Percentiles rank a stretch among this genome's conserved stretches.
These are phyloP conservation scores for Ligustrum vulgare DNA, from an alignment of 257 asterid species.

Conservation along the genomic window DNA sequence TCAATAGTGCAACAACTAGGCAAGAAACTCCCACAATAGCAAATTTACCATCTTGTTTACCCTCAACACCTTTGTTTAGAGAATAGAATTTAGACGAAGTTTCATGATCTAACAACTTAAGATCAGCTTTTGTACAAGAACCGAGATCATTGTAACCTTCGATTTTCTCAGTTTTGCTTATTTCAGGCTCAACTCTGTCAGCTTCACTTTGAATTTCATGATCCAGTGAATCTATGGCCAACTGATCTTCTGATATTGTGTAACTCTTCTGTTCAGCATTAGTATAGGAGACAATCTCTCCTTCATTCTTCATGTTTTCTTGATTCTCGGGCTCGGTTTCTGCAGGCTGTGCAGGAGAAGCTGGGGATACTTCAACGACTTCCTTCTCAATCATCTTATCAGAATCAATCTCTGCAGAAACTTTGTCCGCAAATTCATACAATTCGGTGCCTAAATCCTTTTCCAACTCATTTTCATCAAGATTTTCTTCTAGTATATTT, in stretches of 20 bases:
- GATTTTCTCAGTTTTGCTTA: constrained; percentile 7
- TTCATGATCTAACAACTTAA: constrained; percentile 19
- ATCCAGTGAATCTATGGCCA: constrained; percentile 14
- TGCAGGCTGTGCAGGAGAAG: constrained; percentile 6
- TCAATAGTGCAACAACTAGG: constrained; percentile 33
- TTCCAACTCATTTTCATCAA: constrained; percentile 19
- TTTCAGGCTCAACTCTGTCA: constrained; percentile 20
- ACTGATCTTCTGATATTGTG: constrained; percentile 11
- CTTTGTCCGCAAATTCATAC: constrained; percentile 27
- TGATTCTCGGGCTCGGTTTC: constrained; percentile 24
- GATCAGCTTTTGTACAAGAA: constrained; percentile 20
- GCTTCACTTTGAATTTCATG: constrained; percentile 26
- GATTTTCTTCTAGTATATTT: constrained; percentile 14
- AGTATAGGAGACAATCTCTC: constrained; percentile 13
- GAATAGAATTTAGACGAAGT: constrained; percentile 15
- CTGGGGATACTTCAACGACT: constrained; percentile 22
- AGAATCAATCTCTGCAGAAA: constrained; percentile 18
- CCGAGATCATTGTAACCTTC: not conserved
- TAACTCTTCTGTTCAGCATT: not conserved
- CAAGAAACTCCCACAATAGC: constrained; percentile 27
- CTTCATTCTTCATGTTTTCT: constrained; percentile 19
- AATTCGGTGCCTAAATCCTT: constrained; percentile 30
- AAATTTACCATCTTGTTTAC: constrained; percentile 12
- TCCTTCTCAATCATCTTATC: constrained; percentile 33
- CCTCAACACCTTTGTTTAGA: constrained; percentile 7